Evolutionary conservation across 345 rosid species (phyloP), one percentile per base, ranked within the genome.

Genomic region (Brassica juncea): DNA sequence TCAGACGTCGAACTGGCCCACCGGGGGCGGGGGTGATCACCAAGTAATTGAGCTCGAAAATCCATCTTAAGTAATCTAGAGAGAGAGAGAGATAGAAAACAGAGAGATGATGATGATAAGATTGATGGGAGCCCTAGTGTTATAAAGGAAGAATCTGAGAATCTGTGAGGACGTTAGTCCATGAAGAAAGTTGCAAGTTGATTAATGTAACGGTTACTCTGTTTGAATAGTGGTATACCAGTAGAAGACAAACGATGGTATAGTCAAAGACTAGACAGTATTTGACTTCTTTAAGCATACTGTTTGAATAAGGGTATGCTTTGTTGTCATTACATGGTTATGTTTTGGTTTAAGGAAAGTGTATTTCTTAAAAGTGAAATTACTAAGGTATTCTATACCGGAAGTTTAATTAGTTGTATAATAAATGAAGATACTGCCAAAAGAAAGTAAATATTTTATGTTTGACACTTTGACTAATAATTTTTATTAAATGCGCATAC

Each of bases 11-110:
- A 9, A 35, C 2, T 19, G 21, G 21, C 42, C 42, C 42, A 25
- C 42, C 61, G 34, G 34, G 21, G 21, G 21, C 21, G 21, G 21
- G 21, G 21, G 21, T 19, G 57, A 11, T 11, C 23, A 6, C 31
- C 4, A 34, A 32, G 7, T 4, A 32, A 32, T 32, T 32, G 35
- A 32, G 5, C 6, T 5, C 42, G 57, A 47, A 75, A 80, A 57
- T 82, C 87, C 71, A 82, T 87, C 37, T 84, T 83, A 3, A 47
- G 59, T 82, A 83, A 81, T 72, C 81, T 85, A 14, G 44, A 54
- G 71, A 27, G 30, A 42, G 14, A 19, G 2, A 68, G 30, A 19
- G 1, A 68, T 15, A 47, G 28, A 49, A 66, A 47, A 1, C 5
- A 58, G 4, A 4, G 12, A 27, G 15, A n/a, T 44, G 30, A 27